Evolutionary conservation across 805 yeast genomes (phyloP).

Genomic region (Diddensiella transvaalensis): DNA sequence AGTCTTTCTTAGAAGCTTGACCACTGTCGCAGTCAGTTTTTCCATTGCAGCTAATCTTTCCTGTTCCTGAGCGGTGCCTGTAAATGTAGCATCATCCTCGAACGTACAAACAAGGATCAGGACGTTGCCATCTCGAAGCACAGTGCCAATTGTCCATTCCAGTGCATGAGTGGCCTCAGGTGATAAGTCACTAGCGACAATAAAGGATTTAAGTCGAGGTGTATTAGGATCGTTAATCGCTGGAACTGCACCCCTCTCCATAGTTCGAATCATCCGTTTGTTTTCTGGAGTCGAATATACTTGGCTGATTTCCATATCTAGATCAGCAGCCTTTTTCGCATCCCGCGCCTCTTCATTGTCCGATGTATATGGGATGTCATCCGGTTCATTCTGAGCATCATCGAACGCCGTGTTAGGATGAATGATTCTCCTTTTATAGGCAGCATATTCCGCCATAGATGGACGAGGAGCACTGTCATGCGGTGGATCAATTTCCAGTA

Average conservation of each 20-base stretch:
- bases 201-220: slow-evolving; percentile 47
- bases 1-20: slow-evolving; percentile 54
- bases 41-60: slow-evolving; percentile 43
- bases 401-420: slow-evolving; percentile 50
- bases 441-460: slow-evolving; percentile 50
- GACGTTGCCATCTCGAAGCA: slow-evolving; percentile 77
- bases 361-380: slow-evolving; percentile 53
- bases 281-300: slow-evolving; percentile 50
- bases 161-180: slow-evolving; percentile 80
- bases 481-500: slow-evolving; percentile 18
- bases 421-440: slow-evolving; percentile 56
- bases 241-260: slow-evolving; percentile 66
- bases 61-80: slow-evolving; percentile 31
- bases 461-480: slow-evolving; percentile 21
- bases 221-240: slow-evolving; percentile 21
- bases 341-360: slow-evolving; percentile 64
- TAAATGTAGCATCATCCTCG: slow-evolving; percentile 31
- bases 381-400: slow-evolving; percentile 24
- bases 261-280: slow-evolving; percentile 62
- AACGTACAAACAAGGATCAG: slow-evolving; percentile 56
- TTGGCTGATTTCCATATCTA: slow-evolving; percentile 53
- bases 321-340: slow-evolving; percentile 51
- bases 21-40: slow-evolving; percentile 38
- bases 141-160: slow-evolving; percentile 85
- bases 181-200: slow-evolving; percentile 77